Evolutionary conservation across 208 protist species (phyloP).

Genomic region (Leishmania martiniquensis): DNA sequence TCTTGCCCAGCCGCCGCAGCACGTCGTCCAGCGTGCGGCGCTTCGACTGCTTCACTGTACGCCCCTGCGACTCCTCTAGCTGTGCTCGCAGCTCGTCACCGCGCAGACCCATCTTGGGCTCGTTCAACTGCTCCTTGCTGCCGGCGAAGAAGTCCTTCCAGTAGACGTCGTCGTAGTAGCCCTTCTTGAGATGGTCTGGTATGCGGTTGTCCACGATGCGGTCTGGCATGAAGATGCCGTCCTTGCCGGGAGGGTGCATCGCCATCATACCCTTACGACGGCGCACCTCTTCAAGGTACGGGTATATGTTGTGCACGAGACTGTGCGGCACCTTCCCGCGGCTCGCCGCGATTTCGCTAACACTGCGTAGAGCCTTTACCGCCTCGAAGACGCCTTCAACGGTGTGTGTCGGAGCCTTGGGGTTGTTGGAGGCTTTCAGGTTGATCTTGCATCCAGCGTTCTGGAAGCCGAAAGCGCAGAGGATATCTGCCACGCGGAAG

Average conservation of each 20-base stretch:
- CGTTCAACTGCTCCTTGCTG: constrained; percentile 87
- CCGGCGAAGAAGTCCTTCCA: constrained; percentile 94
- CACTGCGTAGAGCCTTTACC: constrained; percentile 87
- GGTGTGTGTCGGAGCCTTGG: constrained; percentile 89
- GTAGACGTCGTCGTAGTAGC: constrained; percentile 95
- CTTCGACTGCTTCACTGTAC: constrained; percentile 37
- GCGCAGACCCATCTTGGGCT: constrained; percentile 91
- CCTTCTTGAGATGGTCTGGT: constrained; percentile 93
- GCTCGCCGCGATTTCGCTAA: constrained; percentile 92
- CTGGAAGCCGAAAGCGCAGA: constrained; percentile 95
- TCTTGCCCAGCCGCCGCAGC: constrained; percentile 81
- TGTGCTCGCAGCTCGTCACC: constrained; percentile 87
- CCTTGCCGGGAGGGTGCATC: constrained; percentile 92
- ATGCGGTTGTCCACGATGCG: constrained; percentile 93
- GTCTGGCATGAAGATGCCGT: constrained; percentile 91
- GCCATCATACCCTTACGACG: constrained; percentile 94
- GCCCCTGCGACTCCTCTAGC: constrained; percentile 50
- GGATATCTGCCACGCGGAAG: constrained; percentile 91
- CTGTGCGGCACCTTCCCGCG: constrained; percentile 93
- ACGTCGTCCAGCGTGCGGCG: constrained; percentile 91
- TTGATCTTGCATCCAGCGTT: constrained; percentile 91
- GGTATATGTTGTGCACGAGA: constrained; percentile 94
- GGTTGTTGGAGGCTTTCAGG: constrained; percentile 80
- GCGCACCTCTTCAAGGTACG: constrained; percentile 93
- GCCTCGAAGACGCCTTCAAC: constrained; percentile 92